Conservation (phyloP, 2,329 filamentous ascomycete species). For the Falciphora oryzae region DNA sequence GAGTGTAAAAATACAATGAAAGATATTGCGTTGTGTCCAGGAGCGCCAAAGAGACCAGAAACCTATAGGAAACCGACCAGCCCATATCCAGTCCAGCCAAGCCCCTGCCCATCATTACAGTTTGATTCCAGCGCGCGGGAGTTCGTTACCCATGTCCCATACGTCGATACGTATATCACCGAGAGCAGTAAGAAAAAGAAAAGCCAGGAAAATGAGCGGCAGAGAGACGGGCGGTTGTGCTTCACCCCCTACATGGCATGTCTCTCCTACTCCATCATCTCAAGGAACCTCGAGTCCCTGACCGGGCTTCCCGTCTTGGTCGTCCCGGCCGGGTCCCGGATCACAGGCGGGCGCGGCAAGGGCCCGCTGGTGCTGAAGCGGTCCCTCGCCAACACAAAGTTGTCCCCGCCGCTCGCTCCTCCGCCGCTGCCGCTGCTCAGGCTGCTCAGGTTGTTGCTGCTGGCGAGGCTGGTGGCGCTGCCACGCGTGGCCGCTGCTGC, state of each 20-base stretch:
- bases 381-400: conserved; percentile 17
- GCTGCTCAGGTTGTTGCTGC: conserved; percentile 9
- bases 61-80: too few relatives aligned
- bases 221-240: too few relatives aligned
- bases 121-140: too few relatives aligned
- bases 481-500: not conserved
- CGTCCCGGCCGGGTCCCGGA: conserved; percentile 19
- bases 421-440: conserved; percentile 8
- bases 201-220: not conserved
- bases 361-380: conserved; percentile 15
- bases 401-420: conserved; percentile 9
- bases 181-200: not conserved
- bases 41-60: too few relatives aligned
- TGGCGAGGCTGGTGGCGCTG: conserved; percentile 9
- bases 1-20: too few relatives aligned
- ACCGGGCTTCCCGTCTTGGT: conserved; percentile 33
- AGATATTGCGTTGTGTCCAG: too few relatives aligned
- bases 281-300: conserved; percentile 44
- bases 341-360: conserved; percentile 15
- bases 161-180: too few relatives aligned
- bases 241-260: too few relatives aligned
- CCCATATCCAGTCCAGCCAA: too few relatives aligned
- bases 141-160: too few relatives aligned
- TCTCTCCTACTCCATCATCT: conserved; percentile 35
- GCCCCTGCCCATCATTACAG: too few relatives aligned